phyloP scores from a whole-genome alignment of 176 grass and related monocot genomes.

The Musa troglodytarum region DNA sequence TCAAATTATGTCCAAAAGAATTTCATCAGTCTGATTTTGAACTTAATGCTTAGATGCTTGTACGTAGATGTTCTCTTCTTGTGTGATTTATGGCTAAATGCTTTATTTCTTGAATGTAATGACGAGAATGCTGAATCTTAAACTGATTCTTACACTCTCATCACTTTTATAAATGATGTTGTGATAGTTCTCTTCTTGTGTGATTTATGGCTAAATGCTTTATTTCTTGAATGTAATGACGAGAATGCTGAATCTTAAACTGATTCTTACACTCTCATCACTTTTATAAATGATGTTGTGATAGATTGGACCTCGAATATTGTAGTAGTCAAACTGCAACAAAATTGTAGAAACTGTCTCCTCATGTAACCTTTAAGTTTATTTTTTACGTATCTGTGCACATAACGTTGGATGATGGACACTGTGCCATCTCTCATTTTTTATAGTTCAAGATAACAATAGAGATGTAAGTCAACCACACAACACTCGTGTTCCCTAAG shows the following conservation, averaged over 20 bases:
- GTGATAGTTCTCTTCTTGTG: constrained; percentile 1
- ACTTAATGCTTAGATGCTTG: not conserved
- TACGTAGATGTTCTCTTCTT: not conserved
- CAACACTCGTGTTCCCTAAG: no score
- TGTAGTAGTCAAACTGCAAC: no score
- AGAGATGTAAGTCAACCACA: no score
- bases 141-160: not conserved
- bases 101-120: not conserved
- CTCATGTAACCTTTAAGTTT: no score
- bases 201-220: constrained; percentile 1
- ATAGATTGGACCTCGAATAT: not conserved
- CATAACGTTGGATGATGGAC: no score
- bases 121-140: not conserved
- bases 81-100: constrained; percentile 2
- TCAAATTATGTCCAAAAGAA: constrained; percentile 12
- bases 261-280: not conserved
- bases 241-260: not conserved
- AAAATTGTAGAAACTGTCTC: no score
- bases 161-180: not conserved
- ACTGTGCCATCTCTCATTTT: no score
- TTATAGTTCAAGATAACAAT: no score
- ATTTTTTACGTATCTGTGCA: no score
- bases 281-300: not conserved
- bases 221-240: constrained; percentile 1
- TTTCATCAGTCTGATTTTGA: constrained; percentile 3